Evolutionary conservation across 345 rosid genomes (phyloP).

Genomic region (Draba incana): DNA sequence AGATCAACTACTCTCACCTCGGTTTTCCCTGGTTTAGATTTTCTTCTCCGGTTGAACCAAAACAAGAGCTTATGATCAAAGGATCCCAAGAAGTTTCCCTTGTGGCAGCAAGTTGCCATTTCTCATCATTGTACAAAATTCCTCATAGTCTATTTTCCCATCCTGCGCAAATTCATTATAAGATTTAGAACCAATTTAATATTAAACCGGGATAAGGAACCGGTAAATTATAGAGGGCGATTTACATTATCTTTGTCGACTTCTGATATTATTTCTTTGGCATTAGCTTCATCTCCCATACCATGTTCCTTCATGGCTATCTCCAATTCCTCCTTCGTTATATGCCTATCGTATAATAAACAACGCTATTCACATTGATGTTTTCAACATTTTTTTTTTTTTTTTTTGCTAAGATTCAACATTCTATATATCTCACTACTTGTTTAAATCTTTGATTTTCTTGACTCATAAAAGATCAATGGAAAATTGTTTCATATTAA

Average conservation of each 20-base stretch:
- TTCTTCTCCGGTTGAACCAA: constrained; percentile 1
- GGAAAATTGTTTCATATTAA: not conserved
- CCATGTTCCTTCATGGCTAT: constrained; percentile 80
- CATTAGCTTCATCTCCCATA: constrained; percentile 71
- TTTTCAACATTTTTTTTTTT: not conserved
- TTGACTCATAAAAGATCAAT: not conserved
- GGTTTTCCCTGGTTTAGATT: constrained; percentile 4
- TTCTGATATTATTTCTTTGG: constrained; percentile 66
- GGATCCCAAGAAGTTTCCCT: constrained; percentile 41
- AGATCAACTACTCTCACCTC: not conserved
- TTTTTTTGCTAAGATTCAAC: not conserved
- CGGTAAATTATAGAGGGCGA: not conserved
- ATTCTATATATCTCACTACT: not conserved
- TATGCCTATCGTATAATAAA: constrained; percentile 42
- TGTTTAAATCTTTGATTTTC: not conserved
- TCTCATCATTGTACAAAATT: constrained; percentile 84
- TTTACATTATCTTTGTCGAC: constrained; percentile 78
- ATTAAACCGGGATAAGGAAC: not conserved
- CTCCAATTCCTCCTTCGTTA: constrained; percentile 78
- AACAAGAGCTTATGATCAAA: constrained; percentile 1
- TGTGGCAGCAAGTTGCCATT: constrained; percentile 50
- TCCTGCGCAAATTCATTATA: constrained; percentile 50
- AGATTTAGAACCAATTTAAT: not conserved
- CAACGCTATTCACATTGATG: not conserved
- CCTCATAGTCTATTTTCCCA: constrained; percentile 80